phyloP scores from a whole-genome alignment of 768 basidiomycete genomes.

The Pulveroboletus sp. region DNA sequence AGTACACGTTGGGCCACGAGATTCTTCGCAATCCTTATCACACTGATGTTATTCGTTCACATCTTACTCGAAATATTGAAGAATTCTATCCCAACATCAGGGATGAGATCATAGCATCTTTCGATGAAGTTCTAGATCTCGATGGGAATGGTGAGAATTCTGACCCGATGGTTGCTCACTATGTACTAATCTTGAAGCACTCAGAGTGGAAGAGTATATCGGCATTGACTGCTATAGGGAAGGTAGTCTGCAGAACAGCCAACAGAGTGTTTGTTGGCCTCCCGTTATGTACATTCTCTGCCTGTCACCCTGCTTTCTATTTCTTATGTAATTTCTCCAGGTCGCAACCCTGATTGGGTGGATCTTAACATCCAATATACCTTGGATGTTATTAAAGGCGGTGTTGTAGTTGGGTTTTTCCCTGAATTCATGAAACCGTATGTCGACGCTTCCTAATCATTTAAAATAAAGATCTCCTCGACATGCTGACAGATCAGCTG shows the following conservation, averaged over 20 bases:
- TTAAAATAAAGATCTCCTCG: not conserved
- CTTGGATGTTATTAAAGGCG: slow-evolving; percentile 20
- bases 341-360: slow-evolving; percentile 38
- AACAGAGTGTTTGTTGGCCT: slow-evolving; percentile 50
- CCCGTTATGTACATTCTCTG: slow-evolving; percentile 39
- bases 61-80: slow-evolving; percentile 36
- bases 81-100: slow-evolving; percentile 38
- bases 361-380: slow-evolving; percentile 31
- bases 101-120: slow-evolving; percentile 41
- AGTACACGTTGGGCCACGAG: slow-evolving; percentile 38
- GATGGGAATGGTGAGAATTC: slow-evolving; percentile 9
- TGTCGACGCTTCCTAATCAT: not conserved
- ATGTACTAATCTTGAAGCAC: not conserved
- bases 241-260: slow-evolving; percentile 40
- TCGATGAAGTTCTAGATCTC: slow-evolving; percentile 35
- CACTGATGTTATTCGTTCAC: slow-evolving; percentile 14
- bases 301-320: not conserved
- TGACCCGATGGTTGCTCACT: too few relatives aligned
- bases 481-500: slow-evolving; percentile 14
- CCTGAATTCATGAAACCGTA: slow-evolving; percentile 36
- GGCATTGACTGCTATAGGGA: slow-evolving; percentile 22
- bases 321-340: slow-evolving; percentile 25
- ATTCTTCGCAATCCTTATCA: slow-evolving; percentile 33
- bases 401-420: slow-evolving; percentile 26
- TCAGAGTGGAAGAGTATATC: slow-evolving; percentile 40